Base-by-base conservation (phyloP, 2,329 filamentous ascomycete species). In the Exophiala oligosperma region DNA sequence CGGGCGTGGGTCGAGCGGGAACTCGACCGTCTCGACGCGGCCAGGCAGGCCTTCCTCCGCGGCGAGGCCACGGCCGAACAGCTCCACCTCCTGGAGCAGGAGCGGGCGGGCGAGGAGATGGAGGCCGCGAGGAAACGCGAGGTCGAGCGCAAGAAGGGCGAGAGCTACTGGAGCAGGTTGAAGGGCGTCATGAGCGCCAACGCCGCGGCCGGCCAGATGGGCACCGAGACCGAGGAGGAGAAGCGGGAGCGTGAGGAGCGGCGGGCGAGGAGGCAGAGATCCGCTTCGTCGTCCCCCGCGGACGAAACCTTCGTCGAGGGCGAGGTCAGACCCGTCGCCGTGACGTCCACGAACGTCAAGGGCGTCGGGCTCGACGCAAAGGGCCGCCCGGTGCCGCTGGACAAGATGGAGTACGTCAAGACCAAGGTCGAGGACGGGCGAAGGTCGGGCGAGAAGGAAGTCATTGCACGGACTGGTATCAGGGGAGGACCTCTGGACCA, bases 1-100 rank as follows among this genome's bases (percentile, higher is more conserved):
- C 78, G 78, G 38, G 82, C 87, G 62, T 89, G 81, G 77, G 79
- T 85, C 62, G 80, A 85, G 67, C 71, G 69, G 49, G 74, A 79
- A 65, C 58, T 78, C 51, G 69, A 73, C 62, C 69, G 67, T 24
- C 69, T 79, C n/a, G 70, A 74, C 40, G 69, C 74, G 14, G 77
- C 77, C n/a, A 71, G 72, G 47, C 64, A 70, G 47, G 76, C 76
- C n/a, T 74, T 72, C 54, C 68, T 74, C 38, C 67, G 68, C 28
- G 74, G 77, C 38, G 70, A 69, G 17, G 72, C 76, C 4, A 74
- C 71, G 6, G 32, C 69, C 24, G 74, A 77, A 57, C 74, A 78
- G 57, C 56, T 79, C 49, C 71, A 79, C 60, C 60, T 80, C 23
- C 54, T 79, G 26, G 71, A 74, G 63, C 75, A 78, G 56, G 77